phyloP scores from a whole-genome alignment of 768 basidiomycete genomes.

The Suillus hirtellus region DNA sequence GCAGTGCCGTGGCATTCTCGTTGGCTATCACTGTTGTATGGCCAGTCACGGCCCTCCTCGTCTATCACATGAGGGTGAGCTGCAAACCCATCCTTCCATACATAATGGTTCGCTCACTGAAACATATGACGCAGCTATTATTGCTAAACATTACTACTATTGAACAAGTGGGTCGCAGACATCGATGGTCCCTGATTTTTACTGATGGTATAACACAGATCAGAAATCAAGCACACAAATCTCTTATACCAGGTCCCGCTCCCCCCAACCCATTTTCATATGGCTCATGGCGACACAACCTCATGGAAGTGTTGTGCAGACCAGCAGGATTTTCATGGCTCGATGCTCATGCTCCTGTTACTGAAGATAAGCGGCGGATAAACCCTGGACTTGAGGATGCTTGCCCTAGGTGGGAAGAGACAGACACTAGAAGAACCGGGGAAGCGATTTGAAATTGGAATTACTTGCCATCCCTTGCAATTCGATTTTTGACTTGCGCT shows the following conservation, averaged over 20 bases:
- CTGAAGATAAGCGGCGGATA: conserved; percentile 70
- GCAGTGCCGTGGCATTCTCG: conserved; percentile 80
- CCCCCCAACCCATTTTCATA: conserved; percentile 89
- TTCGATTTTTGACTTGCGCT: conserved; percentile 4
- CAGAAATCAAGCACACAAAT: conserved; percentile 80
- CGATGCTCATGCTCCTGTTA: conserved; percentile 55
- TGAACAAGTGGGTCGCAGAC: conserved; percentile 68
- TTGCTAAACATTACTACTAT: conserved; percentile 93
- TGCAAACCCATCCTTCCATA: not conserved
- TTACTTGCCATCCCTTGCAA: not conserved
- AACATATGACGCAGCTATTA: conserved; percentile 52
- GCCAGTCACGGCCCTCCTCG: conserved; percentile 77
- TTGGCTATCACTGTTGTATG: conserved; percentile 74
- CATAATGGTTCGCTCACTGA: conserved; percentile 10
- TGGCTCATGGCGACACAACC: conserved; percentile 72
- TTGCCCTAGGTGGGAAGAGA: conserved; percentile 26
- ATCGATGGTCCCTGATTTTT: conserved; percentile 13
- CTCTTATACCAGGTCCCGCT: conserved; percentile 58
- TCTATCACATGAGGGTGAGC: conserved; percentile 85
- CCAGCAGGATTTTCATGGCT: conserved; percentile 84
- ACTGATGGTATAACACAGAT: conserved; percentile 49
- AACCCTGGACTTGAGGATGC: conserved; percentile 63
- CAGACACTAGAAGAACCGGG: conserved; percentile 20
- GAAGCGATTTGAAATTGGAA: conserved; percentile 2
- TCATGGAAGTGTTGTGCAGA: conserved; percentile 75